phyloP scores from a whole-genome alignment of 1,284 basidiomycete species.

The Cutaneotrichosporon dermatis region DNA sequence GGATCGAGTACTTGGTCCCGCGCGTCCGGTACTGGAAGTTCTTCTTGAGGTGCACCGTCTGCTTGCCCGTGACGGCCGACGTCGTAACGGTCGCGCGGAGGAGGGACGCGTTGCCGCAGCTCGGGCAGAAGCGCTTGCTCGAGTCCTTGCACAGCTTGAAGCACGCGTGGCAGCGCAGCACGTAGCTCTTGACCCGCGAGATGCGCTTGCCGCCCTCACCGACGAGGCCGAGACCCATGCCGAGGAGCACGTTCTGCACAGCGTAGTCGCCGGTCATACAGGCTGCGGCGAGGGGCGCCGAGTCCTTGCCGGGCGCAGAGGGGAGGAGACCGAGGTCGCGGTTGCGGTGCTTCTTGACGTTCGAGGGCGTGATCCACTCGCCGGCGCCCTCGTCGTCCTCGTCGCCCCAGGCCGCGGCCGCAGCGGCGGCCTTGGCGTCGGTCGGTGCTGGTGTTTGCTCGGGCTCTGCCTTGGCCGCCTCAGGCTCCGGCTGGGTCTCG shows the following conservation, averaged over 20 bases:
- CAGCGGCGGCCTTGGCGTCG: conserved; percentile 6
- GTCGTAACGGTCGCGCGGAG: conserved; percentile 87
- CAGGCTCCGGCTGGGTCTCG: conserved; percentile 1
- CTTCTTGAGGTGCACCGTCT: conserved; percentile 79
- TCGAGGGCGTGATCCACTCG: conserved; percentile 95
- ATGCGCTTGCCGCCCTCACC: conserved; percentile 88
- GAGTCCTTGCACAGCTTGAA: conserved; percentile 99
- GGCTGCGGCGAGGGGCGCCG: conserved; percentile 54
- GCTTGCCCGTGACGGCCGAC: conserved; percentile 55
- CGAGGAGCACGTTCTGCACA: conserved; percentile 95
- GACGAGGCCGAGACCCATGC: conserved; percentile 91
- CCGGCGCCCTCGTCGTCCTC: conserved; percentile 63
- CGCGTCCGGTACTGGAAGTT: conserved; percentile 93
- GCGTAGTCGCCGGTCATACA: conserved; percentile 99
- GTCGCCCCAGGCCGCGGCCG: conserved; percentile 23
- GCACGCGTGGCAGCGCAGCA: conserved; percentile 94
- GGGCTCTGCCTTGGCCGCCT: conserved; percentile 8
- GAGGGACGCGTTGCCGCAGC: conserved; percentile 90
- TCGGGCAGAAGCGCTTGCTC: conserved; percentile 94
- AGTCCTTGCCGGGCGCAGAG: conserved; percentile 29
- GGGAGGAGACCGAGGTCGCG: conserved; percentile 76
- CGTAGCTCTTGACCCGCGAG: conserved; percentile 89
- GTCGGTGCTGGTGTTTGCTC: conserved; percentile 9
- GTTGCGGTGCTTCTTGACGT: conserved; percentile 82
- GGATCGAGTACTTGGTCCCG: conserved; percentile 90